Evolutionary conservation across 23 red algal genomes (phyloP).

Genomic region (Pyropia haitanensis): DNA sequence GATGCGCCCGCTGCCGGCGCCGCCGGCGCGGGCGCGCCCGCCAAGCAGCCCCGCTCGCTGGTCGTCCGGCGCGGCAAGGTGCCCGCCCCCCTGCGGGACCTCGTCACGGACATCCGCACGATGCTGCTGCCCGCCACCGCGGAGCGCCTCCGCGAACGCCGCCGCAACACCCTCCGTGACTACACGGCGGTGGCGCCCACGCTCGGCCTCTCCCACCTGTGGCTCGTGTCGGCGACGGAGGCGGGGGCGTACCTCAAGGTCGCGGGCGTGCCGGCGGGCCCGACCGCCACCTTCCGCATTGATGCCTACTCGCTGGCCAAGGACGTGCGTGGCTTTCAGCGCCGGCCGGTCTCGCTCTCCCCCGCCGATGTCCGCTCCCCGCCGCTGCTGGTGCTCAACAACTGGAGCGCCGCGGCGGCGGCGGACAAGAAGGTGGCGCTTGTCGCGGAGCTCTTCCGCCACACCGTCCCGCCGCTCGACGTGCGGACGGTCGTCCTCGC

Average conservation of each 20-base stretch:
- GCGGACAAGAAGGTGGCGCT: slow-evolving; percentile 24
- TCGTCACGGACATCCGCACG: slow-evolving; percentile 51
- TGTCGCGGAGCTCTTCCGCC: slow-evolving; percentile 56
- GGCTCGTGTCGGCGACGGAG: slow-evolving; percentile 60
- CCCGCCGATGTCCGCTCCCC: slow-evolving; percentile 41
- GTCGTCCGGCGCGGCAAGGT: slow-evolving; percentile 72
- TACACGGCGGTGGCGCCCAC: slow-evolving; percentile 40
- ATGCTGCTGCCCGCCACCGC: slow-evolving; percentile 79
- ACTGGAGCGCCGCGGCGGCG: slow-evolving; percentile 16
- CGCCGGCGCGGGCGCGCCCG: no score
- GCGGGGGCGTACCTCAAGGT: slow-evolving; percentile 51
- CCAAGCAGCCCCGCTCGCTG: slow-evolving; percentile 52
- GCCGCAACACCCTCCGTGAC: slow-evolving; percentile 48
- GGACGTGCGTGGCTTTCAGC: slow-evolving; percentile 63
- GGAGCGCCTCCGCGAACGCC: slow-evolving; percentile 45
- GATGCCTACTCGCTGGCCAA: slow-evolving; percentile 51
- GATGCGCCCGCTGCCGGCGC: no score
- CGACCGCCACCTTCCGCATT: slow-evolving; percentile 81
- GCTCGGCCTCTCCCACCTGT: slow-evolving; percentile 79
- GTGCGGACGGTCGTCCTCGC: slow-evolving; percentile 8
- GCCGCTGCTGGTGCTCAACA: slow-evolving; percentile 80
- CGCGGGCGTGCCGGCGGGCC: slow-evolving; percentile 53
- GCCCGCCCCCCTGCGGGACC: slow-evolving; percentile 27
- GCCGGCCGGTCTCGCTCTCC: slow-evolving; percentile 38
- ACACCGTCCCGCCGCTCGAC: slow-evolving; percentile 78